These are phyloP conservation scores for Colletotrichum cordylinicola DNA, from an alignment of 2,329 filamentous ascomycete species.

Conservation along the genomic window DNA sequence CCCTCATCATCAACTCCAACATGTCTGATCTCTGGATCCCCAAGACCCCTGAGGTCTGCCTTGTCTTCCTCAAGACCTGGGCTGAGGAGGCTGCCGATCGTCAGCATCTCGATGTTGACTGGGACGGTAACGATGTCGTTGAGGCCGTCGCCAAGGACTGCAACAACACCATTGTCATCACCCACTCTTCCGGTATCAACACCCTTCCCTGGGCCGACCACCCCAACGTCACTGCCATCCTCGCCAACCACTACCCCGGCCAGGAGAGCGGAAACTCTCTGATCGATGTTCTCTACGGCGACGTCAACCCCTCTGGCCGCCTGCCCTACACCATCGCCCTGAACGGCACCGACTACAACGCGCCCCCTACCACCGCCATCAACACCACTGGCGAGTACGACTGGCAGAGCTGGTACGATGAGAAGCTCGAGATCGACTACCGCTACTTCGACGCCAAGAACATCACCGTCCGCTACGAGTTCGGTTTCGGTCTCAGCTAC, in stretches of 20 bases:
- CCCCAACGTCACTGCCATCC: conserved; percentile 68
- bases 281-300: conserved; percentile 71
- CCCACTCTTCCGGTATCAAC: conserved; percentile 73
- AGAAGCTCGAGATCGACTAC: conserved; percentile 73
- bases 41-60: conserved; percentile 66
- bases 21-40: conserved; percentile 51
- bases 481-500: conserved; percentile 74
- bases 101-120: conserved; percentile 58
- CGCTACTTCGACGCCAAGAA: conserved; percentile 66
- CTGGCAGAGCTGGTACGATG: conserved; percentile 58
- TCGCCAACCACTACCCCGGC: conserved; percentile 74
- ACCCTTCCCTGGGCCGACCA: conserved; percentile 64
- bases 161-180: conserved; percentile 65
- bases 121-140: conserved; percentile 61
- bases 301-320: conserved; percentile 71
- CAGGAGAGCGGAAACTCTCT: conserved; percentile 75
- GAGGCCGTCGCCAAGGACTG: conserved; percentile 21
- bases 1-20: conserved; percentile 40
- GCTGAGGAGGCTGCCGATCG: conserved; percentile 69
- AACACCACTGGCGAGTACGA: conserved; percentile 42
- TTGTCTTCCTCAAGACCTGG: conserved; percentile 71
- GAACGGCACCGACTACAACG: conserved; percentile 53
- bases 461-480: conserved; percentile 67
- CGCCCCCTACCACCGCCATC: conserved; percentile 41
- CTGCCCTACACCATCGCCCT: conserved; percentile 76